Evolutionary conservation across 139 green algal species (phyloP).

Genomic region (Chlamydomonas schloesseri): DNA sequence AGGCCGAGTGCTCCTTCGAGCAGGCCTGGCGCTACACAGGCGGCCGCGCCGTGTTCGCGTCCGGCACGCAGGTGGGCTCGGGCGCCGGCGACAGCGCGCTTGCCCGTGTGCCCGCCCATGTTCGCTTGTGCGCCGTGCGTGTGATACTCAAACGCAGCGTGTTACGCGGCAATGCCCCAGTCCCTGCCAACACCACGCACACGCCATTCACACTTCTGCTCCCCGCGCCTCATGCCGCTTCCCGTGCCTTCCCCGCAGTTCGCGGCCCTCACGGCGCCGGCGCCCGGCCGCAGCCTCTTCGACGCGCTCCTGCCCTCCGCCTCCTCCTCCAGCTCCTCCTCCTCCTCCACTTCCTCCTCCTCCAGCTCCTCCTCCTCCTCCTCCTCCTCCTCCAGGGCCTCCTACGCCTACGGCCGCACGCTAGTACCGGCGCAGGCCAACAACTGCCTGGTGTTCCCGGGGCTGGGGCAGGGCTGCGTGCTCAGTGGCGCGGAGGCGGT

Average conservation of each 20-base stretch:
- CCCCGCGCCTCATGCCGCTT: too few species aligned
- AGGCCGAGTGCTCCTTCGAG: constrained; percentile 85
- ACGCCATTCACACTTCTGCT: too few species aligned
- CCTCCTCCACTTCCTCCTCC: constrained; percentile 4
- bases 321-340: not conserved
- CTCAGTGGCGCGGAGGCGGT: not conserved
- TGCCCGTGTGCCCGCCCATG: too few species aligned
- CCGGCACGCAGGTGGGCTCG: constrained; percentile 72
- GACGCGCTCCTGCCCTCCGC: too few species aligned
- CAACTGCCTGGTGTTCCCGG: constrained; percentile 85
- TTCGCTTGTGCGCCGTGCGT: too few species aligned
- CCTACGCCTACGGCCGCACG: not conserved
- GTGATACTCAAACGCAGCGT: too few species aligned
- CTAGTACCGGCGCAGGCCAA: constrained; percentile 72
- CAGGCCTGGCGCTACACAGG: constrained; percentile 67
- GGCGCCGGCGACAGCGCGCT: too few species aligned
- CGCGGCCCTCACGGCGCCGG: too few species aligned
- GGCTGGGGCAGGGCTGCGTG: constrained; percentile 55
- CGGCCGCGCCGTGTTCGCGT: constrained; percentile 82
- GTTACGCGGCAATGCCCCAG: too few species aligned
- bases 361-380: not conserved
- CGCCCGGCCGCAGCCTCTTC: too few species aligned
- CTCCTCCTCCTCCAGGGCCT: constrained; percentile 48
- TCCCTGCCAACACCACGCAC: too few species aligned
- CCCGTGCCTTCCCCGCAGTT: too few species aligned